These are phyloP conservation scores for Chytriomyces hyalinus DNA, from an alignment of 192 early-diverging fungal species.

Conservation along the genomic window DNA sequence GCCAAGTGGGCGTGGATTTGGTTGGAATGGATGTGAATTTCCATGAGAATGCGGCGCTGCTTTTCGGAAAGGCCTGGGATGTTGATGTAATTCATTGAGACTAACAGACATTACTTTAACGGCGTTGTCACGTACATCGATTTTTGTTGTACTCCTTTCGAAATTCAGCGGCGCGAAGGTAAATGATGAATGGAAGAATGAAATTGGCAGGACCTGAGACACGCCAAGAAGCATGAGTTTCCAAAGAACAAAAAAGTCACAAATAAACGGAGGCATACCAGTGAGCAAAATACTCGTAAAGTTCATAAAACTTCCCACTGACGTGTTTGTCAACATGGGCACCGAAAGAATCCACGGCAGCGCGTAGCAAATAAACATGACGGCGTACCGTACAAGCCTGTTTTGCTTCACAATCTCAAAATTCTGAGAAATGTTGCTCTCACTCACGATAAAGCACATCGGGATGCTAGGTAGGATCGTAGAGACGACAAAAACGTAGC, in stretches of 20 bases:
- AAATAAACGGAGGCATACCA: conserved; percentile 3
- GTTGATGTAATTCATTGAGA: too few relatives aligned
- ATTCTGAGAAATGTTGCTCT: conserved; percentile 59
- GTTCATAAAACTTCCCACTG: conserved; percentile 46
- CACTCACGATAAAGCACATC: conserved; percentile 52
- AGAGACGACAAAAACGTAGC: conserved; percentile 51
- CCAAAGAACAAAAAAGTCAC: too few relatives aligned
- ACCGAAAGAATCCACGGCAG: conserved; percentile 57
- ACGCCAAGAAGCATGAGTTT: too few relatives aligned
- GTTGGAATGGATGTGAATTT: conserved; percentile 45
- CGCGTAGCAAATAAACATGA: conserved; percentile 37
- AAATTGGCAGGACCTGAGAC: conserved; percentile 54
- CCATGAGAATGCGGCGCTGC: conserved; percentile 53
- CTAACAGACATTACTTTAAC: not conserved
- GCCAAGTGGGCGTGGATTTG: not conserved
- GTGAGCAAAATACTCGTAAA: conserved; percentile 63
- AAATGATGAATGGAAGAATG: conserved; percentile 62
- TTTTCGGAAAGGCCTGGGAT: conserved; percentile 13
- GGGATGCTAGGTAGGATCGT: conserved; percentile 63
- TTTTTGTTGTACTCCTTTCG: conserved; percentile 51
- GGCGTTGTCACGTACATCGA: conserved; percentile 33
- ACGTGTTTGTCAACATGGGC: conserved; percentile 49
- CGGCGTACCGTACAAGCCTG: not conserved
- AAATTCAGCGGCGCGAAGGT: conserved; percentile 55
- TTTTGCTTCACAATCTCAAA: conserved; percentile 2